Base-by-base conservation (phyloP, 2,329 filamentous ascomycete species). In the Gnomoniopsis smithogilvyi region DNA sequence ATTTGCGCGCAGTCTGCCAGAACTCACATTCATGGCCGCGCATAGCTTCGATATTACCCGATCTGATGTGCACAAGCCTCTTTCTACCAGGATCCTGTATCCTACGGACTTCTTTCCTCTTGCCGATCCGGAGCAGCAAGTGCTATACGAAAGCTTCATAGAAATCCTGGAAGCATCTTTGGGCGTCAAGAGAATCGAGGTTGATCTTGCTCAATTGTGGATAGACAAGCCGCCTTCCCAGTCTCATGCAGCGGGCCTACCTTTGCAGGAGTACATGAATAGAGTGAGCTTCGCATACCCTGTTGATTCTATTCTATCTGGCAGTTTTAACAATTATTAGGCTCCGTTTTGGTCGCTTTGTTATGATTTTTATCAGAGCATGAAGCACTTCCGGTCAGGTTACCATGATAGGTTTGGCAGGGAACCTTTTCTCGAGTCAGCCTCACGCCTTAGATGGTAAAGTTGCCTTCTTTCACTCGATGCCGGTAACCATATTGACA, bases 311-410 rank as follows among this genome's bases (percentile, higher is more conserved):
- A 4, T 17, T 6, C 6, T 6, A 3, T 6, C 6, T 11, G 11
- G 14, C 38, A 6, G 6, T 19, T 30, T 59, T 21, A 53, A 30
- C 2, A 36, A 8, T 38, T 33, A 8, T 7, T 6, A 62, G 60
- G 60, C 60, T 10, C 60, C 60, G 1, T 53, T 56, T 22, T 56
- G 48, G 57, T 62, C 60, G 10, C 51, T 62, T 12, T 56, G 52
- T 10, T 55, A 54, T 34, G 60, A 62, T 8, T 59, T 43, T 15
- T 56, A 56, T 22, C 56, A 54, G 11, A 14, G 19, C 33, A 45
- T 15, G 7, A 54, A 56, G 12, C 11, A 53, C 1, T 62, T 62
- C 36, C 58, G 53, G 15, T 33, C 45, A 12, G 56, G 56, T 11
- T 62, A 62, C 6, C 26, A 17, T 15, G 53, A 60, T 22, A 46